phyloP scores from a whole-genome alignment of 495 filamentous ascomycete genomes.

The Chaetomium fimeti region DNA sequence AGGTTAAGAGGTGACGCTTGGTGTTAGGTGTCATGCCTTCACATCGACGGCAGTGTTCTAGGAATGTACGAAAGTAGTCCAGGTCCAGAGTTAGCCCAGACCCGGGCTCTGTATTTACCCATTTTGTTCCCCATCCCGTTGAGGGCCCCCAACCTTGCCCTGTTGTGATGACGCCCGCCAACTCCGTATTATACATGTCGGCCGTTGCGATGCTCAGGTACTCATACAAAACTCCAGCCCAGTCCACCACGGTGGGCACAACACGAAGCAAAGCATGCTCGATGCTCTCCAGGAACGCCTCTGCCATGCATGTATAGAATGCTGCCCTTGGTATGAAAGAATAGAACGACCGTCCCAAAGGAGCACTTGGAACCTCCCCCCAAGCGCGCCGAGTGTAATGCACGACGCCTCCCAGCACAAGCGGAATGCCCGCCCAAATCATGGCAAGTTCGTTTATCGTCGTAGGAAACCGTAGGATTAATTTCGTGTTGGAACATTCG shows the following conservation, averaged over 20 bases:
- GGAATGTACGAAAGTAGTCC: background rate
- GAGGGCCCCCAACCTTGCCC: background rate
- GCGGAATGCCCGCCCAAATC: background rate
- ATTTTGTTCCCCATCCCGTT: constrained; percentile 15
- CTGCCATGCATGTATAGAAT: constrained; percentile 32
- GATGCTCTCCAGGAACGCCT: constrained; percentile 32
- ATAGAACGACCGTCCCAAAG: constrained; percentile 13
- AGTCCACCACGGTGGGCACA: background rate
- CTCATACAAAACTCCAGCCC: constrained; percentile 31
- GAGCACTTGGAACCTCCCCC: constrained; percentile 1
- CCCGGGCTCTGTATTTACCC: constrained; percentile 16
- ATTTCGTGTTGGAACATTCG: constrained; percentile 19
- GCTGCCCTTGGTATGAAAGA: constrained; percentile 19
- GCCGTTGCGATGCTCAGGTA: constrained; percentile 32
- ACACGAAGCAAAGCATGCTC: constrained; percentile 15
- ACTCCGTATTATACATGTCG: constrained; percentile 28
- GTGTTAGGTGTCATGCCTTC: background rate
- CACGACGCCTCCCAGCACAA: background rate
- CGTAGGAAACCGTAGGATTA: constrained; percentile 12
- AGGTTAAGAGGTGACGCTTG: background rate
- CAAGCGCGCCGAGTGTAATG: background rate
- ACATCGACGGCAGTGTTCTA: background rate
- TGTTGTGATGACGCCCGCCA: background rate
- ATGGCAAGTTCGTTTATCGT: constrained; percentile 7
- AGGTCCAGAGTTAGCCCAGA: background rate